These are phyloP conservation scores for Tulasnella sp. DNA, from an alignment of 768 basidiomycete species.

Conservation along the genomic window DNA sequence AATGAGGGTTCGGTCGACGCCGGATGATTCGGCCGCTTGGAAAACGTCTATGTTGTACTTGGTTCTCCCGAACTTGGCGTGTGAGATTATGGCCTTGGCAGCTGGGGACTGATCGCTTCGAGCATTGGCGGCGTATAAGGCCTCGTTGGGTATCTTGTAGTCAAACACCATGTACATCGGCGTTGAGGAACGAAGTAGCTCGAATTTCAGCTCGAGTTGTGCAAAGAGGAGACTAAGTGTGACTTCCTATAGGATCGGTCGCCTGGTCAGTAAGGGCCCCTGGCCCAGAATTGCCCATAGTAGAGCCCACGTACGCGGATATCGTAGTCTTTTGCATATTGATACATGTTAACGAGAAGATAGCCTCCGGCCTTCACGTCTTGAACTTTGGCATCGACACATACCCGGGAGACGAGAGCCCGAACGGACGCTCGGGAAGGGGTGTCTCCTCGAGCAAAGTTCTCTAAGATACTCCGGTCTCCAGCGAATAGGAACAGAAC, in stretches of 20 bases:
- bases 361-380: conserved; percentile 28
- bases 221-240: conserved; percentile 48
- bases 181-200: conserved; percentile 46
- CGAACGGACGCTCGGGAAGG: conserved; percentile 39
- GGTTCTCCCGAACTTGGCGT: conserved; percentile 37
- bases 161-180: conserved; percentile 48
- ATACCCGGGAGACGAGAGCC: conserved; percentile 31
- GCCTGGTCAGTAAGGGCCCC: too few species aligned
- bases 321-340: conserved; percentile 37
- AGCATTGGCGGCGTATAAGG: conserved; percentile 33
- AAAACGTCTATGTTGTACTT: conserved; percentile 42
- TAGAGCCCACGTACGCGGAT: conserved; percentile 39
- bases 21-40: conserved; percentile 35
- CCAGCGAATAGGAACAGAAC: conserved; percentile 45
- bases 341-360: conserved; percentile 30
- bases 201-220: conserved; percentile 48
- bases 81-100: conserved; percentile 38
- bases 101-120: conserved; percentile 38
- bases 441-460: conserved; percentile 50
- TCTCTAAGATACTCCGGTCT: conserved; percentile 50
- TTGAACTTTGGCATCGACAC: conserved; percentile 29
- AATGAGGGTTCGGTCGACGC: conserved; percentile 39
- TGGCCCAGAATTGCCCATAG: too few species aligned
- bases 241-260: conserved; percentile 38
- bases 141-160: conserved; percentile 37